Evolutionary conservation across 1,139 yeast species (phyloP).

Genomic region (Martiniozyma asiatica): DNA sequence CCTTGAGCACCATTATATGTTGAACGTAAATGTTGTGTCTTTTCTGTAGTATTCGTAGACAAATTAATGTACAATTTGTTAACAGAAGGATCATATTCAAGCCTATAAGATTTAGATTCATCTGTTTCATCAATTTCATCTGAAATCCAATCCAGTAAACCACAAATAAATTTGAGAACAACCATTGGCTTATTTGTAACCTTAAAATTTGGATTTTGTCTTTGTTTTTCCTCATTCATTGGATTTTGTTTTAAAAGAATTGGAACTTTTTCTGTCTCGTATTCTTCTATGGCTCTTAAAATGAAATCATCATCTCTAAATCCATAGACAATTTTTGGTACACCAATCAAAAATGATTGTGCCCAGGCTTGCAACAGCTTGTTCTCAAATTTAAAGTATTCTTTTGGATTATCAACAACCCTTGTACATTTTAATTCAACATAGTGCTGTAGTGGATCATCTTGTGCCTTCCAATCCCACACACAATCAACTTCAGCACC

Average conservation of each 20-base stretch:
- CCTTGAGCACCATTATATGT: conserved; percentile 22
- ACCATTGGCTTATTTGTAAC: conserved; percentile 49
- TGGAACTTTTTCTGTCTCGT: conserved; percentile 70
- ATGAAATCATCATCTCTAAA: conserved; percentile 65
- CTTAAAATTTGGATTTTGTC: conserved; percentile 15
- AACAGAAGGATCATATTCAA: conserved; percentile 28
- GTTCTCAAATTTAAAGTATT: conserved; percentile 52
- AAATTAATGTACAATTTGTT: conserved; percentile 29
- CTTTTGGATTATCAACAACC: conserved; percentile 38
- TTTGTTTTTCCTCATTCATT: conserved; percentile 17
- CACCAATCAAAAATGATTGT: conserved; percentile 80
- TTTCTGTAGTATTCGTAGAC: conserved; percentile 18
- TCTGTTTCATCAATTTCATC: conserved; percentile 45
- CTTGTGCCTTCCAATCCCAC: conserved; percentile 63
- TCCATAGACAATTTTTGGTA: conserved; percentile 69
- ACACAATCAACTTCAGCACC: conserved; percentile 93
- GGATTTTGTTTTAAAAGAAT: conserved; percentile 36
- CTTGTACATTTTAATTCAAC: conserved; percentile 73
- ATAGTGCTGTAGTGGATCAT: conserved; percentile 54
- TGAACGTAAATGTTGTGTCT: conserved; percentile 16
- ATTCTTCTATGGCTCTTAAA: conserved; percentile 61
- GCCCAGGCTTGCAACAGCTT: conserved; percentile 81
- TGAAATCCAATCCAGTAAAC: conserved; percentile 66
- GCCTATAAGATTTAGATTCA: conserved; percentile 32
- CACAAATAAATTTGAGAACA: conserved; percentile 77